Conservation (phyloP, 2,329 filamentous ascomycete genomes). For the Trichoderma sp. region DNA sequence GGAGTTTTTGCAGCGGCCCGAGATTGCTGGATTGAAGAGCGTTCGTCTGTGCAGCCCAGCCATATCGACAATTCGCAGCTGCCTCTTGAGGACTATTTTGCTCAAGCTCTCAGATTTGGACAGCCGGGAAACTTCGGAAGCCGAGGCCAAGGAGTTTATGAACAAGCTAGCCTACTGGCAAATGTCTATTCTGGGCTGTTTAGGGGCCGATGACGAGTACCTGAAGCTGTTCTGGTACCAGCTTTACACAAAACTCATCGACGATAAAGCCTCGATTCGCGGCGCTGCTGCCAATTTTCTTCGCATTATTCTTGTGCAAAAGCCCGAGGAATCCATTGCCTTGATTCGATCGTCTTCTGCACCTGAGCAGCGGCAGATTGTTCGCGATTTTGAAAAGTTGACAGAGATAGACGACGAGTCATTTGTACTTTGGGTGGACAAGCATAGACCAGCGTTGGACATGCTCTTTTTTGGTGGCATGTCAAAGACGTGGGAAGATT, state of each 20-base stretch:
- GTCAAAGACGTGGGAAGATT: slow-evolving; percentile 83
- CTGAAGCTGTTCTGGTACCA: slow-evolving; percentile 88
- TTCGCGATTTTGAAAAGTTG: slow-evolving; percentile 75
- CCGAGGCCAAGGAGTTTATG: slow-evolving; percentile 69
- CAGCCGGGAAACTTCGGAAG: slow-evolving; percentile 55
- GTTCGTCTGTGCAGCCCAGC: slow-evolving; percentile 90
- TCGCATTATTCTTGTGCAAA: slow-evolving; percentile 91
- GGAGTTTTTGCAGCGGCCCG: slow-evolving; percentile 84
- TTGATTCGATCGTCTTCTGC: slow-evolving; percentile 71
- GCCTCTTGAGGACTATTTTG: slow-evolving; percentile 76
- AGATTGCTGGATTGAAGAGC: slow-evolving; percentile 76
- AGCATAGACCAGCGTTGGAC: slow-evolving; percentile 75
- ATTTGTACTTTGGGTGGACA: slow-evolving; percentile 85
- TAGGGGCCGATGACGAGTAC: slow-evolving; percentile 76
- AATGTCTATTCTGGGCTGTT: slow-evolving; percentile 76
- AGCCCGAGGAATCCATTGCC: slow-evolving; percentile 74
- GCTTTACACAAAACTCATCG: slow-evolving; percentile 84
- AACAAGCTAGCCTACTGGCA: slow-evolving; percentile 94
- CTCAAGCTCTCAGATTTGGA: slow-evolving; percentile 82
- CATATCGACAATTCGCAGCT: slow-evolving; percentile 70
- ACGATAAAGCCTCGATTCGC: slow-evolving; percentile 64
- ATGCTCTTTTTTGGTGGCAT: slow-evolving; percentile 77
- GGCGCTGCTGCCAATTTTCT: slow-evolving; percentile 78
- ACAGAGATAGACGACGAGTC: slow-evolving; percentile 85
- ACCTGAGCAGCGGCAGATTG: slow-evolving; percentile 68